Conservation (phyloP, 805 yeast species). For the Nakazawaea ernobii region DNA sequence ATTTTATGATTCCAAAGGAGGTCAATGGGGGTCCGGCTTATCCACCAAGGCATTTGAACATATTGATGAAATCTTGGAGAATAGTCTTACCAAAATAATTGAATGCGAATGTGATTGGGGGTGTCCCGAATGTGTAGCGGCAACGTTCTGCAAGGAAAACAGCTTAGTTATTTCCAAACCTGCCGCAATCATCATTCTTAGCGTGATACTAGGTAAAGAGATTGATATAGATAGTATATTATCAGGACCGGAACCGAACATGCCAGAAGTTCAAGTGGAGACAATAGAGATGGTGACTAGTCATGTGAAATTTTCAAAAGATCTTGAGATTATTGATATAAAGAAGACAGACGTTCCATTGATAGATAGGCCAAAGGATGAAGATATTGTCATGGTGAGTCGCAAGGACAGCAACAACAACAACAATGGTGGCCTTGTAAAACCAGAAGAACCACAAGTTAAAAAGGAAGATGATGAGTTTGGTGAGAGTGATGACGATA, state of each 20-base stretch:
- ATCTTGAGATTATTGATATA: conserved; percentile 50
- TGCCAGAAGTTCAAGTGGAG: conserved; percentile 66
- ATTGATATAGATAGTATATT: conserved; percentile 44
- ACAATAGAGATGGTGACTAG: conserved; percentile 54
- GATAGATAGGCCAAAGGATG: conserved; percentile 17
- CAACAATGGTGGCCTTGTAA: not conserved
- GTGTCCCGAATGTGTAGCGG: conserved; percentile 84
- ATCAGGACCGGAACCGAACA: conserved; percentile 71
- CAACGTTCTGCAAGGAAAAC: conserved; percentile 73
- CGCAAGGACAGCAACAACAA: too few species aligned
- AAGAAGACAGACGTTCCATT: conserved; percentile 19
- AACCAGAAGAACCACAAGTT: not conserved
- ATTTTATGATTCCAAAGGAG: conserved; percentile 81
- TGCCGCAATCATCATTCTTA: conserved; percentile 70
- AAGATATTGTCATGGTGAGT: conserved; percentile 12
- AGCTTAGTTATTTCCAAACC: conserved; percentile 81
- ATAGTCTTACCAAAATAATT: conserved; percentile 52
- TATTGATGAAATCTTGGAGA: conserved; percentile 56
- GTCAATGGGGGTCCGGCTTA: conserved; percentile 73
- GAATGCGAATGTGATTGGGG: conserved; percentile 66
- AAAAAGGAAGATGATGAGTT: conserved; percentile 6
- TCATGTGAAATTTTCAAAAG: conserved; percentile 55
- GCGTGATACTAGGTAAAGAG: conserved; percentile 50
- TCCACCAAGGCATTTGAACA: conserved; percentile 76
- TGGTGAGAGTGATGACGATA: conserved; percentile 3